These are phyloP conservation scores for Colletotrichum nymphaeae DNA, from an alignment of 2,329 filamentous ascomycete species.

Conservation along the genomic window DNA sequence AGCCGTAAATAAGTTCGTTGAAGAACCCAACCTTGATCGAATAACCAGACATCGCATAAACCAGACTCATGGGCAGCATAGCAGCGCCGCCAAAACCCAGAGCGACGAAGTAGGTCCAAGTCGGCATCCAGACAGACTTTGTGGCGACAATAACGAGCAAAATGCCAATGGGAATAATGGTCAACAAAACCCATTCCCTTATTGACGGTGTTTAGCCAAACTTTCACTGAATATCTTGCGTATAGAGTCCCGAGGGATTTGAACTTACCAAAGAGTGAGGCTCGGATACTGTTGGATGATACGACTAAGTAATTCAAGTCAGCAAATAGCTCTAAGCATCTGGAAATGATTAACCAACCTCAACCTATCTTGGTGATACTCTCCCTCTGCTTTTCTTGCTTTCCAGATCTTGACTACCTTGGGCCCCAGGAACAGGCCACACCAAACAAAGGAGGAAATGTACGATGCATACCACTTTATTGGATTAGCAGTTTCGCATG, in stretches of 20 bases:
- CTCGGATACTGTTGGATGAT: slow-evolving; percentile 67
- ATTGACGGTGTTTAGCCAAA: neutral
- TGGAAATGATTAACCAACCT: neutral
- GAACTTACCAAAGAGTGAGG: slow-evolving; percentile 44
- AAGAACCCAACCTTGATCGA: slow-evolving; percentile 65
- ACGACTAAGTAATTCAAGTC: neutral
- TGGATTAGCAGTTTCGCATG: slow-evolving; percentile 58
- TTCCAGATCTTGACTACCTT: slow-evolving; percentile 55
- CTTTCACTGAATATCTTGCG: neutral
- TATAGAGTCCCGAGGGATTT: neutral
- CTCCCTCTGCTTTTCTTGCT: slow-evolving; percentile 41
- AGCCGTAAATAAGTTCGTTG: slow-evolving; percentile 69
- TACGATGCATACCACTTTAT: slow-evolving; percentile 61
- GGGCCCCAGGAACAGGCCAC: slow-evolving; percentile 64
- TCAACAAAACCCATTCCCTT: slow-evolving; percentile 39
- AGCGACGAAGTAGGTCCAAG: slow-evolving; percentile 70
- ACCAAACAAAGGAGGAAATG: slow-evolving; percentile 69
- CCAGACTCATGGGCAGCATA: slow-evolving; percentile 68
- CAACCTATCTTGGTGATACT: slow-evolving; percentile 25
- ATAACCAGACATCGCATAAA: slow-evolving; percentile 69
- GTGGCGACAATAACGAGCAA: slow-evolving; percentile 61
- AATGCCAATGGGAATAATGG: slow-evolving; percentile 35
- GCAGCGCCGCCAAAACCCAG: slow-evolving; percentile 64
- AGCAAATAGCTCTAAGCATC: neutral
- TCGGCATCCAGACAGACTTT: slow-evolving; percentile 66